Conservation (phyloP, 805 yeast genomes). For the Pichia rugopelliculosa region DNA sequence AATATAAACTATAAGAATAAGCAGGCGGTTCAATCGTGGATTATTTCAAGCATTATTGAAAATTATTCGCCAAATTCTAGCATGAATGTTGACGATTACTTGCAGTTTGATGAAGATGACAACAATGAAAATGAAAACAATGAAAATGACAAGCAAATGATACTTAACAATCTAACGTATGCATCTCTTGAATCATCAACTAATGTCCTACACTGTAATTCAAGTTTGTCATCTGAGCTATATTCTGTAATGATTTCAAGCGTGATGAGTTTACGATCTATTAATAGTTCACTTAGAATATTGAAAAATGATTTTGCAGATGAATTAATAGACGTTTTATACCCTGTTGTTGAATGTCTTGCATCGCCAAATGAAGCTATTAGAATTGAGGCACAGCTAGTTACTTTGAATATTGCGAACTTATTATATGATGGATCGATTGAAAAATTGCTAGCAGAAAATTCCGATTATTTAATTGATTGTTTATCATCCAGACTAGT, state of each 20-base stretch:
- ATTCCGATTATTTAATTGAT: constrained; percentile 77
- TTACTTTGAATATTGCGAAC: constrained; percentile 44
- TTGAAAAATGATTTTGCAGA: constrained; percentile 36
- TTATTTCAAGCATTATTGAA: constrained; percentile 21
- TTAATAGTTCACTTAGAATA: constrained; percentile 28
- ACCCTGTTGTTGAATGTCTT: constrained; percentile 64
- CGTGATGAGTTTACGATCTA: constrained; percentile 37
- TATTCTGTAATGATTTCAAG: constrained; percentile 11
- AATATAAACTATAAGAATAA: constrained; percentile 14
- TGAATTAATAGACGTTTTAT: constrained; percentile 64
- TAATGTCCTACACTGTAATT: constrained; percentile 32
- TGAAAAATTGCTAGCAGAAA: constrained; percentile 47
- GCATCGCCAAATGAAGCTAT: constrained; percentile 46
- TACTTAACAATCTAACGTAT: constrained; percentile 19
- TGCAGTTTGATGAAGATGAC: constrained; percentile 24
- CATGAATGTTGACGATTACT: constrained; percentile 16
- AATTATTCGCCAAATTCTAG: background rate
- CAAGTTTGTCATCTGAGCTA: constrained; percentile 16
- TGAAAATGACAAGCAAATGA: constrained; percentile 4
- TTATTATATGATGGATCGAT: constrained; percentile 52
- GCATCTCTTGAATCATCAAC: constrained; percentile 34
- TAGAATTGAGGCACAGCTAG: constrained; percentile 44
- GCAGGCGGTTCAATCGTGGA: constrained; percentile 32
- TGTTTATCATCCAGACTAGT: constrained; percentile 64
- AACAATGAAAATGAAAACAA: constrained; percentile 15